Base-by-base conservation (phyloP, 345 rosid genomes). In the Brassica carinata region DNA sequence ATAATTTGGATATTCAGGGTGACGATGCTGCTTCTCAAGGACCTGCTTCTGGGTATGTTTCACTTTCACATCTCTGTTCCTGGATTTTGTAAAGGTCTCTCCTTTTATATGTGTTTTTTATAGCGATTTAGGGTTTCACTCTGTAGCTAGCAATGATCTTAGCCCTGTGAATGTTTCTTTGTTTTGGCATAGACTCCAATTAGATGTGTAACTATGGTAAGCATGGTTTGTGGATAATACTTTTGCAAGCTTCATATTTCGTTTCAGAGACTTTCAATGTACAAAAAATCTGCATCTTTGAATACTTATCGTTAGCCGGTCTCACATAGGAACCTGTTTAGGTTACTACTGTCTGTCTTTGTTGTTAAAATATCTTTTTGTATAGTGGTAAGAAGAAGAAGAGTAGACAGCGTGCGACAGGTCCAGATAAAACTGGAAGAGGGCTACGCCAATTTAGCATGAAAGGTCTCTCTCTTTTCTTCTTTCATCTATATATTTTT, bases 391-490 rank as follows among this genome's bases (percentile, higher is more conserved):
- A 89, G 89, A 94, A 91, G 94, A 96, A 96, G 77, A 96, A 90
- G 89, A 91, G 92, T 67, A 94, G 94, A 71, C 99, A 96, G 81
- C 89, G 99, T 57, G 92, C 93, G 14, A 84, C 83, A 72, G 97
- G 94, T 61, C 91, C 96, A 43, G 99, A 96, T 86, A 96, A 96
- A 87, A 91, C 84, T 80, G 98, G 98, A 8, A 89, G 98, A 89
- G 99, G 99, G 53, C 94, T 96, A 65, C 99, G 99, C 29, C 99
- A 96, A 69, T 96, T 96, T 84, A 96, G 99, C 87, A 91, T 96
- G 98, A 94, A 94, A 94, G 99, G 99, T 96, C 61, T 80, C 64
- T 57, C 62, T 53, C 61, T n/a, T 5, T 53, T 53, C 59, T n/a
- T 53, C 17, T 53, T 15, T 53, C 59, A 51, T 51, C 18, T 51